Base-by-base conservation (phyloP, 345 rosid genomes). In the Erucastrum elatum region DNA sequence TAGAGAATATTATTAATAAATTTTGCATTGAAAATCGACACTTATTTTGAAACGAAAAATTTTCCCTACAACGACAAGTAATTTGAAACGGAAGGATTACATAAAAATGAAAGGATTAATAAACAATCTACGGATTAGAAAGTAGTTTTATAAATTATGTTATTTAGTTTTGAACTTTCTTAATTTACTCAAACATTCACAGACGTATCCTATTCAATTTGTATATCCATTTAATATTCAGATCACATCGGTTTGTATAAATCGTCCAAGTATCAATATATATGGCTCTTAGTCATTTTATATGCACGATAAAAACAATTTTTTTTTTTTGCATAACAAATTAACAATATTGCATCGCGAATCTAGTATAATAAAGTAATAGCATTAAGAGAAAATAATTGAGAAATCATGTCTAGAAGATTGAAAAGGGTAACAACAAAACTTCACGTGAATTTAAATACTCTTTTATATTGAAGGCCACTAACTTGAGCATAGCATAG, bases 391-490 rank as follows among this genome's bases (percentile, higher is more conserved):
- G 27, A 3, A 30, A 70, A 64, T 64, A 35, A 12, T 64, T 27
- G 71, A 29, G 3, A 77, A 64, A 10, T 55, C 33, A 49, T 37
- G 66, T 16, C 25, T 64, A 63, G 15, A 55, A 27, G 16, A 71
- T 21, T 5, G 55, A 60, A 75, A 39, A 21, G 21, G 44, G 25
- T 3, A 72, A 62, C 37, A 26, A 34, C 68, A 21, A 34, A 12
- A 0, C 21, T 74, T 29, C 63, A 63, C 44, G 21, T 65, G 13
- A 39, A 17, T 17, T 34, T 53, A 13, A 15, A 12, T 39, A 67
- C 13, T 49, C 56, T 37, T 69, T 25, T 68, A 46, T 69, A 69
- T 11, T 31, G 62, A 41, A 77, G 16, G 27, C 26, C 63, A 69
- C 37, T 21, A 21, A 21, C 21, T 62, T 63, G 51, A 70, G 21